Evolutionary conservation across 345 rosid species (phyloP).

Genomic region (Acer campestre): DNA sequence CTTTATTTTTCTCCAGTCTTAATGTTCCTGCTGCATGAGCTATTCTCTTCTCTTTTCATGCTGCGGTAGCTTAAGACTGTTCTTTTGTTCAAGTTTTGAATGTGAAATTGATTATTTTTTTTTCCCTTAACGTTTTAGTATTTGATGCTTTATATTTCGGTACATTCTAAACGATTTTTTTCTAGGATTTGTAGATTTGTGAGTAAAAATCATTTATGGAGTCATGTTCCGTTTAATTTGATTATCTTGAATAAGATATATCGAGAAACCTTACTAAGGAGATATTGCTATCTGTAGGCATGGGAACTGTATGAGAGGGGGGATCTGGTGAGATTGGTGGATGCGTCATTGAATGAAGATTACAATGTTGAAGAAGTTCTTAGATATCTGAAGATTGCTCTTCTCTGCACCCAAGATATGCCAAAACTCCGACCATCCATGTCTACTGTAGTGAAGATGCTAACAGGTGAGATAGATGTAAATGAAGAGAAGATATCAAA

Average conservation of each 20-base stretch:
- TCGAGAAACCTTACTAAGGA: constrained; percentile 9
- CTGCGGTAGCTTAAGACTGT: background rate
- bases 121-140: background rate
- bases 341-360: constrained; percentile 36
- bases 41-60: background rate
- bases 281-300: constrained; percentile 38
- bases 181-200: background rate
- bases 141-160: background rate
- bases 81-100: background rate
- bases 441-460: constrained; percentile 52
- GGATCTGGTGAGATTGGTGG: constrained; percentile 41
- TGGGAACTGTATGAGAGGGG: constrained; percentile 43
- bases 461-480: constrained; percentile 43
- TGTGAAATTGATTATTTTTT: background rate
- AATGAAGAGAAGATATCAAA: constrained; percentile 36
- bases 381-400: constrained; percentile 52
- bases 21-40: background rate
- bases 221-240: background rate
- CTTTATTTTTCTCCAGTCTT: background rate
- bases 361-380: constrained; percentile 43
- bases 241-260: background rate
- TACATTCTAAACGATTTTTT: background rate
- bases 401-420: constrained; percentile 69
- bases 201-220: background rate
- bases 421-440: constrained; percentile 60